phyloP scores from a whole-genome alignment of 345 rosid species.

The Murraya koenigii region DNA sequence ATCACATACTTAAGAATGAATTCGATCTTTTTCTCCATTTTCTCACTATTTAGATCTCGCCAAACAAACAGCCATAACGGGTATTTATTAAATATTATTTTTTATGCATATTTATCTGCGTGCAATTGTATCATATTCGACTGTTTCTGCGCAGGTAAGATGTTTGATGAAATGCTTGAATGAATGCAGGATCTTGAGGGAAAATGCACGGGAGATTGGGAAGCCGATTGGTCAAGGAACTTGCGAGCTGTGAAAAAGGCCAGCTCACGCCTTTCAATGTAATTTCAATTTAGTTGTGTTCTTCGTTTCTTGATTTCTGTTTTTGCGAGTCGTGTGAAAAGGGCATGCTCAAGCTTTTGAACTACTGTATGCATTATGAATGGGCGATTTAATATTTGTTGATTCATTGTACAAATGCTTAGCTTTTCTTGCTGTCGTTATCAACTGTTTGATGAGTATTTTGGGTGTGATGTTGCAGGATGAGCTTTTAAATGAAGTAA shows the following conservation, averaged over 20 bases:
- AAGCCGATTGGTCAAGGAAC: conserved; percentile 51
- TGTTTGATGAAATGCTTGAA: conserved; percentile 35
- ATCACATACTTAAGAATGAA: background rate
- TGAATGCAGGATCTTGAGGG: background rate
- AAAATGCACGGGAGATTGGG: conserved; percentile 60
- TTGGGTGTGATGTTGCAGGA: conserved; percentile 32
- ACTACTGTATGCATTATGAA: background rate
- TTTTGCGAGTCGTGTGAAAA: background rate
- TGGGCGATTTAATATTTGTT: too few species aligned
- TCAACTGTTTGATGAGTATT: background rate
- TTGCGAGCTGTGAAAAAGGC: conserved; percentile 49
- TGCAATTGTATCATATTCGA: too few species aligned
- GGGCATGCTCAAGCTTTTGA: too few species aligned
- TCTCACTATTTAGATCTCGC: background rate
- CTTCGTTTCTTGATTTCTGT: background rate
- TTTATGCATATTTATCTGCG: background rate
- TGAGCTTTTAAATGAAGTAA: conserved; percentile 53
- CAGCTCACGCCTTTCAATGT: conserved; percentile 60
- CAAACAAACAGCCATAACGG: background rate
- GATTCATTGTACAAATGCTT: background rate
- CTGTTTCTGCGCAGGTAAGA: background rate
- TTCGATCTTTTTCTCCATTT: background rate
- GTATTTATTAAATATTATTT: background rate
- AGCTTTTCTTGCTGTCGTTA: background rate
- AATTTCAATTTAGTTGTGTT: conserved; percentile 3